These are phyloP conservation scores for Danielozyma ontarioensis DNA, from an alignment of 805 yeast genomes.

Conservation along the genomic window DNA sequence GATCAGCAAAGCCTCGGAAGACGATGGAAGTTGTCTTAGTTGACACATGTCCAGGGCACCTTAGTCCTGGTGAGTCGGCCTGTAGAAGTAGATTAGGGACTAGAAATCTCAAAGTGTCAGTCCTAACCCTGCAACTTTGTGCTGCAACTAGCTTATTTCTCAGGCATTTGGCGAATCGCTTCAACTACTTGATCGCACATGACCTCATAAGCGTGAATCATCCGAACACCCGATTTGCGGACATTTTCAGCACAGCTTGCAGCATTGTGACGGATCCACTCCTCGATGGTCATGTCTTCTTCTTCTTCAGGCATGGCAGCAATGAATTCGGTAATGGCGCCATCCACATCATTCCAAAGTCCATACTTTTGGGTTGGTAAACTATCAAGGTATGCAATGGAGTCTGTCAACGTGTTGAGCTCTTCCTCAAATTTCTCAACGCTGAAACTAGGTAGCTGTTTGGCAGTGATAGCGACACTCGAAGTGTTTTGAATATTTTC, in stretches of 20 bases:
- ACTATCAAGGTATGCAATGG: conserved; percentile 28
- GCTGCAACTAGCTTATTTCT: too few species aligned
- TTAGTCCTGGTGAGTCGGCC: too few species aligned
- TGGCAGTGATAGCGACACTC: background rate
- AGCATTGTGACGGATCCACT: conserved; percentile 63
- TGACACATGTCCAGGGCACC: too few species aligned
- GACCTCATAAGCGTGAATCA: conserved; percentile 43
- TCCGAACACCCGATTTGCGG: conserved; percentile 38
- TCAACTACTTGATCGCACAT: conserved; percentile 50
- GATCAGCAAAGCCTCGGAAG: too few species aligned
- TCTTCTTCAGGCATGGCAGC: conserved; percentile 67
- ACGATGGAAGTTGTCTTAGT: too few species aligned
- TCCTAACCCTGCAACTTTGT: too few species aligned
- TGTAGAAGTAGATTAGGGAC: too few species aligned
- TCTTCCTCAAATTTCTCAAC: conserved; percentile 7
- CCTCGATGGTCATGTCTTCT: conserved; percentile 60
- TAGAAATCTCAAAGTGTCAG: too few species aligned
- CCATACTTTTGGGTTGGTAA: conserved; percentile 34
- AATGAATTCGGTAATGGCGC: conserved; percentile 58
- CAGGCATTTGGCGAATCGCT: conserved; percentile 28
- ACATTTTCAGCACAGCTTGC: conserved; percentile 47
- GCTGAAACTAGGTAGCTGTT: conserved; percentile 9
- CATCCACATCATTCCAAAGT: conserved; percentile 59
- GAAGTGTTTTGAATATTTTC: too few species aligned
- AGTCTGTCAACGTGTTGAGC: conserved; percentile 25